Evolutionary conservation across 2,329 filamentous ascomycete genomes (phyloP), one percentile per base, ranked within the genome.

Genomic region (Cercospora sojina): DNA sequence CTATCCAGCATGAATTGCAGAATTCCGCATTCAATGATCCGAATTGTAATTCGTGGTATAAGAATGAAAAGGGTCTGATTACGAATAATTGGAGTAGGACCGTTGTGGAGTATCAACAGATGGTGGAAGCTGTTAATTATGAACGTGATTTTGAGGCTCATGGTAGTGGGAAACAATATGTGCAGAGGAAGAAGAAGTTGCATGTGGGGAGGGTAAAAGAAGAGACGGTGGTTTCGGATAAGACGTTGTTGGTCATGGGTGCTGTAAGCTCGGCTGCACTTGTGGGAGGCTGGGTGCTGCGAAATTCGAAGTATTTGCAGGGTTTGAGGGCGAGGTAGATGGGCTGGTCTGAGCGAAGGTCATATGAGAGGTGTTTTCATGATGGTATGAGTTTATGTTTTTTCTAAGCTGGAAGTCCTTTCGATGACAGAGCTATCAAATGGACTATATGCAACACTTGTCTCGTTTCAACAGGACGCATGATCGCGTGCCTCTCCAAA

Each of bases 81-180:
- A 87, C 84, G 5, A 86, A 87, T 66, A 87, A 87, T 70, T 87
- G 85, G 81, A 75, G 69, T 10, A 64, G 83, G 0, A 86, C 81
- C 0, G 86, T 85, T 5, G 72, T 87, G 0, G 80, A 84, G 55
- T 88, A 88, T 72, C 86, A 88, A 75, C 78, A 83, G 59, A 68
- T 78, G 67, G 67, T 83, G 60, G 72, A 75, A 8, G 75, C 74
- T 16, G 80, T 85, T 0, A 68, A 80, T 23, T 83, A 80, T 77
- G 77, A 77, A 0, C 32, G 38, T 2, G 83, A 85, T 58, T 85
- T 79, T 65, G 78, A 80, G 5, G 59, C 64, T 7, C 72, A 74
- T 49, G 77, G 78, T 13, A 68, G 67, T 58, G 80, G 77, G 1
- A 76, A 70, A 62, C 74, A 68, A 18, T 72, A 75, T 3, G 74